Evolutionary conservation across 768 basidiomycete genomes (phyloP), one percentile per base, ranked within the genome.

Genomic region (Psilocybe azurescens): DNA sequence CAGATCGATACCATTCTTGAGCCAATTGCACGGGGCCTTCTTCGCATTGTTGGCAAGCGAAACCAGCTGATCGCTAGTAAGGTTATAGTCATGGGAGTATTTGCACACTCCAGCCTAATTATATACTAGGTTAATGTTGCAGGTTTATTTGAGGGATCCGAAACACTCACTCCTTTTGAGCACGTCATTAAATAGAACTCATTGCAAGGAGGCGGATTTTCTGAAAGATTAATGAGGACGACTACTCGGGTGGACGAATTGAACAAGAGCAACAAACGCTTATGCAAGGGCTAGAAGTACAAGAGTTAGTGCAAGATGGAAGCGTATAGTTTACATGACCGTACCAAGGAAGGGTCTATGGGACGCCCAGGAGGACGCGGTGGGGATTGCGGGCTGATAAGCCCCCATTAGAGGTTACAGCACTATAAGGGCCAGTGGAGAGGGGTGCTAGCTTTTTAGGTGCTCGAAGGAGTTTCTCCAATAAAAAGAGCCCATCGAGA

Each of bases 1-100:
- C 32, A 46, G 50, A 48, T 33, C n/a, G 11, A 60, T 59, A 87
- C 91, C 89, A 65, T 89, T 91, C 75, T 93, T 93, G 18, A 91
- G 78, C 81, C 88, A 91, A 72, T 91, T 93, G 75, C 92, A 94
- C 0, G 92, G 92, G 1, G 91, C 91, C 66, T 93, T 93, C 77
- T 92, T 93, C 28, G 92, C 92, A 68, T 89, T 91, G 69, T 79
- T 83, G 32, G 90, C 83, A 70, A 94, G 75, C n/a, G 83, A 83
- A 30, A 83, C 82, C 61, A 93, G 77, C 72, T 94, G 91, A 51
- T 91, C 91, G 4, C 83, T 78, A 1, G 88, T 88, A 58, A 94
- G 74, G 49, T 83, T 75, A 70, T 93, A 93, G 62, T 92, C 89
- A 75, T 94, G 92, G 48, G 91, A 91, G 75, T 93, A 94, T 76